Conservation (phyloP, 768 basidiomycete genomes). For the Boletus pseudopeckii region DNA sequence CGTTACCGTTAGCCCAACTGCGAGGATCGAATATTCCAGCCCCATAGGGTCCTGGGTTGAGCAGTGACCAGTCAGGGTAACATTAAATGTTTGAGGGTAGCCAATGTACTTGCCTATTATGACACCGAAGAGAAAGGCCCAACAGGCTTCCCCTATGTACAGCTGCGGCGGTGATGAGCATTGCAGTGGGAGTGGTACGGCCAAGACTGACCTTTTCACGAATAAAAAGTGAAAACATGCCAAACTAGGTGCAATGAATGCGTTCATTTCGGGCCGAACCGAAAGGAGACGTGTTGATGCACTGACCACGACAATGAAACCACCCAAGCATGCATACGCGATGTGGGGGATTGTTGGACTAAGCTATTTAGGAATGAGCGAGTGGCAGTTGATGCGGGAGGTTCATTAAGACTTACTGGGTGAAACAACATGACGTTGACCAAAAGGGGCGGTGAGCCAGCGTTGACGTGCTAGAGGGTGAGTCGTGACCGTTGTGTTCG, state of each 20-base stretch:
- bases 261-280: neutral
- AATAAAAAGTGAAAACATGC: constrained; percentile 91
- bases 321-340: constrained; percentile 74
- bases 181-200: neutral
- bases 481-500: constrained; percentile 3
- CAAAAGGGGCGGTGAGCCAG: neutral
- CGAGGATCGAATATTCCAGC: constrained; percentile 80
- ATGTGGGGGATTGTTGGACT: constrained; percentile 69
- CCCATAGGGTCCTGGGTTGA: constrained; percentile 68
- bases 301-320: constrained; percentile 74
- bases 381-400: neutral
- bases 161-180: constrained; percentile 41
- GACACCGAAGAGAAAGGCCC: constrained; percentile 92
- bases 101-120: constrained; percentile 60
- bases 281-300: neutral
- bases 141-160: constrained; percentile 95
- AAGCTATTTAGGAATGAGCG: constrained; percentile 13
- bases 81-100: neutral
- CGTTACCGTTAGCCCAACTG: constrained; percentile 57
- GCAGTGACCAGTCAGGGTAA: constrained; percentile 1
- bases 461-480: neutral
- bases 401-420: constrained; percentile 38
- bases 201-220: constrained; percentile 67
- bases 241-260: constrained; percentile 53
- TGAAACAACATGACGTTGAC: constrained; percentile 45